A percentile compares a stretch with the other conserved stretches of the same genome.
Conservation (phyloP, 495 filamentous ascomycete genomes). For the Aspergillus indologenus region DNA sequence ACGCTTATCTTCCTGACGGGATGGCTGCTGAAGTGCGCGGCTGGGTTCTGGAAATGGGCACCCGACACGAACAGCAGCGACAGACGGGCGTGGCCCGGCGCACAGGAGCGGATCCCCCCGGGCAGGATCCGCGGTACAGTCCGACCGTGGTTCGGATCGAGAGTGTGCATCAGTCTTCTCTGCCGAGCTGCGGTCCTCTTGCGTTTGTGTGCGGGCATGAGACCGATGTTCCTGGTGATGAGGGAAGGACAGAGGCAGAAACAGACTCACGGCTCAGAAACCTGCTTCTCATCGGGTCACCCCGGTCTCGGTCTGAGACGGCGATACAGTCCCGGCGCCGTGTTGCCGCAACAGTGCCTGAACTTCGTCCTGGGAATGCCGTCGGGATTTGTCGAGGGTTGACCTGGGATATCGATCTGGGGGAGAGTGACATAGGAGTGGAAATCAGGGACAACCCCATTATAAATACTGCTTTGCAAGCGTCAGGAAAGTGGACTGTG, state of each 20-base stretch:
- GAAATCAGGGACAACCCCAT: not conserved
- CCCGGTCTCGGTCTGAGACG: constrained; percentile 14
- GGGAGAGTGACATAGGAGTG: not conserved
- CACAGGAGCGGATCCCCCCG: not conserved
- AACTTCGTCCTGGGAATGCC: constrained; percentile 23
- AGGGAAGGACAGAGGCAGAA: not conserved
- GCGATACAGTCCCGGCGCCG: not conserved
- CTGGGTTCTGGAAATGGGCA: constrained; percentile 44
- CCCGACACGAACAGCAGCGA: constrained; percentile 30
- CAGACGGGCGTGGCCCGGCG: not conserved
- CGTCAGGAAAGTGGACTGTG: constrained; percentile 31
- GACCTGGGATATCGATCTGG: constrained; percentile 35
- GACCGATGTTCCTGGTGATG: not conserved
- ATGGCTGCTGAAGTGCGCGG: constrained; percentile 44
- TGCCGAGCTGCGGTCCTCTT: constrained; percentile 30
- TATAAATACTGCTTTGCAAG: not conserved
- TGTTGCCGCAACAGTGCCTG: not conserved
- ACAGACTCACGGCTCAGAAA: constrained; percentile 15
- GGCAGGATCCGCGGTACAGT: constrained; percentile 19
- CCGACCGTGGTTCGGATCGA: constrained; percentile 21
- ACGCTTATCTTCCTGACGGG: constrained; percentile 35
- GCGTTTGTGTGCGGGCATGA: constrained; percentile 27
- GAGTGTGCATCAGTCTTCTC: constrained; percentile 17
- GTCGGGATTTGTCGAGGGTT: constrained; percentile 35
- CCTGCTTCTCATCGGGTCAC: constrained; percentile 31